phyloP scores from a whole-genome alignment of 148 eudicot genomes.

The Polygonum aviculare region DNA sequence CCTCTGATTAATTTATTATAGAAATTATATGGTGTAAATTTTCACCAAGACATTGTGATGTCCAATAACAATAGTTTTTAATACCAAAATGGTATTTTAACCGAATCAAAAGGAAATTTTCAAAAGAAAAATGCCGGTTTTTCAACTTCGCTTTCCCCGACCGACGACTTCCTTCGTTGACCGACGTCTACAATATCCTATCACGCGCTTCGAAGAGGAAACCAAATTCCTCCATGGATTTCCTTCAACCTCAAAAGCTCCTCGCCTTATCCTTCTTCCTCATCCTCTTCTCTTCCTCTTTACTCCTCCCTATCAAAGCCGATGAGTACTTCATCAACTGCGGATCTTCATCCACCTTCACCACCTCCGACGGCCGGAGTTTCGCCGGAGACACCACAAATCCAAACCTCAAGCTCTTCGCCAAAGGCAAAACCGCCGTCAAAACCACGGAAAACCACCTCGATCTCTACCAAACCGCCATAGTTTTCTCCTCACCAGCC shows the following conservation, averaged over 20 bases:
- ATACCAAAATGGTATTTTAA: too few relatives aligned
- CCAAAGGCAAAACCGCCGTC: not conserved
- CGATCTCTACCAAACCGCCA: not conserved
- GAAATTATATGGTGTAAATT: too few relatives aligned
- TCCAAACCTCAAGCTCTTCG: not conserved
- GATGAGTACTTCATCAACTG: constrained; percentile 47
- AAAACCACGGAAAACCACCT: not conserved
- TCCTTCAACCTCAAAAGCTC: not conserved
- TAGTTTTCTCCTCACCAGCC: not conserved
- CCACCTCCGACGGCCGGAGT: constrained; percentile 10
- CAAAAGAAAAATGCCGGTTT: too few relatives aligned
- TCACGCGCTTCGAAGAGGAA: not conserved
- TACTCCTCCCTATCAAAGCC: not conserved
- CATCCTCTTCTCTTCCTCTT: not conserved
- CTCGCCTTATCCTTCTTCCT: not conserved
- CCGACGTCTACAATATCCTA: not conserved
- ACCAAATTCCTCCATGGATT: constrained; percentile 9
- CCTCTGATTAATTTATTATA: too few relatives aligned
- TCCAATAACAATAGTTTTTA: too few relatives aligned
- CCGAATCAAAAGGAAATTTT: too few relatives aligned
- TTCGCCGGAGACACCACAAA: constrained; percentile 23
- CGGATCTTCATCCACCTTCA: constrained; percentile 26
- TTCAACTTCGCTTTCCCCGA: too few relatives aligned
- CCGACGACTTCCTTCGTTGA: not conserved
- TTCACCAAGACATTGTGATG: too few relatives aligned